phyloP scores from a whole-genome alignment of 805 yeast genomes.

The Teunomyces pallodes region DNA sequence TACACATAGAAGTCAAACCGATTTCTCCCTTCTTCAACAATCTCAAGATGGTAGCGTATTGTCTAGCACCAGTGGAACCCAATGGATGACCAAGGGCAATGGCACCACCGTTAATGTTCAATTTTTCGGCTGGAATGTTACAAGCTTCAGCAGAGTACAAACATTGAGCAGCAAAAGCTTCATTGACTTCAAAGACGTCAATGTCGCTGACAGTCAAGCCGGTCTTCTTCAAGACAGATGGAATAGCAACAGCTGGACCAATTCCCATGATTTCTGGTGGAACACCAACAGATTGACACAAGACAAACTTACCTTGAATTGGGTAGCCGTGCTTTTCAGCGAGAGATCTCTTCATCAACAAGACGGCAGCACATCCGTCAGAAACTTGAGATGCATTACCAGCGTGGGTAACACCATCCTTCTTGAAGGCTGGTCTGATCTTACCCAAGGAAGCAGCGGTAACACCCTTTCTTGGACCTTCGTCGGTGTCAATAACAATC shows the following conservation, averaged over 20 bases:
- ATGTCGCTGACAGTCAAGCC: constrained; percentile 65
- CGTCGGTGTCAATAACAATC: constrained; percentile 62
- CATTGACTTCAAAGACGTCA: constrained; percentile 82
- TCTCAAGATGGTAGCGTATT: constrained; percentile 81
- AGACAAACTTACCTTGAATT: constrained; percentile 76
- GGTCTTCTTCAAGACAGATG: constrained; percentile 64
- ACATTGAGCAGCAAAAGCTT: constrained; percentile 96
- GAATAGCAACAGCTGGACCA: constrained; percentile 96
- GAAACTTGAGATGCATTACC: constrained; percentile 96
- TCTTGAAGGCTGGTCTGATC: constrained; percentile 82
- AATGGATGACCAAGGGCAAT: constrained; percentile 93
- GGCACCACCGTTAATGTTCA: constrained; percentile 95
- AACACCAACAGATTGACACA: constrained; percentile 81
- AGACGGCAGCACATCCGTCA: constrained; percentile 92
- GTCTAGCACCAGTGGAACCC: constrained; percentile 73
- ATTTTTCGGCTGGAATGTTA: constrained; percentile 57
- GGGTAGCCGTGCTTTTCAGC: constrained; percentile 74
- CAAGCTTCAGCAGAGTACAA: constrained; percentile 66
- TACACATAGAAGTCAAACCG: constrained; percentile 95
- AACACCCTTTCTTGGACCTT: constrained; percentile 88
- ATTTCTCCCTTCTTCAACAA: constrained; percentile 77
- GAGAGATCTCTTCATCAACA: constrained; percentile 79
- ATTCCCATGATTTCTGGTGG: constrained; percentile 98
- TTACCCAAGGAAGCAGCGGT: constrained; percentile 73
- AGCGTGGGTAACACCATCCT: constrained; percentile 86